A percentile compares a stretch with the other conserved stretches of the same genome.
Conservation (phyloP, 2,329 filamentous ascomycete genomes). For the Cercospora sp. region DNA sequence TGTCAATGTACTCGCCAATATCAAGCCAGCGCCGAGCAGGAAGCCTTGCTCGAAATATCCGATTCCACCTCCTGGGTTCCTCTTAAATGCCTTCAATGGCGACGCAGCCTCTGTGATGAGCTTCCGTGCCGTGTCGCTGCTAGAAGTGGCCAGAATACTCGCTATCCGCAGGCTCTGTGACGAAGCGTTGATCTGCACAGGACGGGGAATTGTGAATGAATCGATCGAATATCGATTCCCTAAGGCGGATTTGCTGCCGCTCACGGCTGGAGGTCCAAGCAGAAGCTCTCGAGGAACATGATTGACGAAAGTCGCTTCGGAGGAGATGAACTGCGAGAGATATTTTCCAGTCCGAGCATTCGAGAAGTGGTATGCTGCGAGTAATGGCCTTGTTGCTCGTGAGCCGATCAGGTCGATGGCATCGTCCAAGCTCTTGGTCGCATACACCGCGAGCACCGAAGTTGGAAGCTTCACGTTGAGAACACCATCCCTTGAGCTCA, state of each 20-base stretch:
- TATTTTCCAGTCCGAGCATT: conserved; percentile 57
- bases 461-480: conserved; percentile 42
- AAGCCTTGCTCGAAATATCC: conserved; percentile 44
- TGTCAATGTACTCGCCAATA: conserved; percentile 30
- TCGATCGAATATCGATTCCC: conserved; percentile 44
- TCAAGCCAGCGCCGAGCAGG: conserved; percentile 41
- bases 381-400: conserved; percentile 27
- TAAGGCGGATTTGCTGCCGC: conserved; percentile 32
- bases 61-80: conserved; percentile 39
- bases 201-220: conserved; percentile 49
- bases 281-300: conserved; percentile 58
- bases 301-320: conserved; percentile 56
- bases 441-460: conserved; percentile 49
- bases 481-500: conserved; percentile 21
- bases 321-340: conserved; percentile 56
- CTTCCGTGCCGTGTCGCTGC: conserved; percentile 18
- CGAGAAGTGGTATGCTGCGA: conserved; percentile 57
- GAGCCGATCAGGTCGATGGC: conserved; percentile 49
- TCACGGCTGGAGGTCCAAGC: conserved; percentile 43
- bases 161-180: conserved; percentile 9
- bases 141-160: conserved; percentile 14
- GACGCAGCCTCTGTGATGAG: conserved; percentile 27
- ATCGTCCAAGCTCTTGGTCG: conserved; percentile 55
- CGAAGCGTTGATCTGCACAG: conserved; percentile 41
- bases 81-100: conserved; percentile 36